A percentile compares a stretch with the other conserved stretches of the same genome.
Evolutionary conservation across 495 filamentous ascomycete genomes (phyloP).

Genomic region (Aspergillus indologenus): DNA sequence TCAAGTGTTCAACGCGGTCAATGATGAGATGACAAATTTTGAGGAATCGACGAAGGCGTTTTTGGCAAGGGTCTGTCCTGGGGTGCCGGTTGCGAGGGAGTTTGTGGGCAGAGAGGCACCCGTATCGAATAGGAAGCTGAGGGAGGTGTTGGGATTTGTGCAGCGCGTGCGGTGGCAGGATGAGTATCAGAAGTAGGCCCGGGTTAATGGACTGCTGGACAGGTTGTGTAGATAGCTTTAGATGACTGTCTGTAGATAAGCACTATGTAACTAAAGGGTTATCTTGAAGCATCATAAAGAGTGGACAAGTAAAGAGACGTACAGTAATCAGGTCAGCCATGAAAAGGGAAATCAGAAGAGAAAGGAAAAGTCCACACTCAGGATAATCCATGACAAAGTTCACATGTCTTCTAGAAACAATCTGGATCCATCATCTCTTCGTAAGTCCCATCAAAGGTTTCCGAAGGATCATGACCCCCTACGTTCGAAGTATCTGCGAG

Average conservation of each 20-base stretch:
- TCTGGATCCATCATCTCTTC: too few relatives aligned
- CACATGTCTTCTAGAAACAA: too few relatives aligned
- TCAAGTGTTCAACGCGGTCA: conserved; percentile 19
- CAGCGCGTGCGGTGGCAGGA: conserved; percentile 42
- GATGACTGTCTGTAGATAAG: background rate
- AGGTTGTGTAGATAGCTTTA: background rate
- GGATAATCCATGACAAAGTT: too few relatives aligned
- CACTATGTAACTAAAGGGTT: background rate
- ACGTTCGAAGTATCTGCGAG: background rate
- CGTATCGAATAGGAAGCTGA: conserved; percentile 56
- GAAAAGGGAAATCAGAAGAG: too few relatives aligned
- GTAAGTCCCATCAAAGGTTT: too few relatives aligned
- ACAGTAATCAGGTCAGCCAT: too few relatives aligned
- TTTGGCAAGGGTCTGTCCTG: conserved; percentile 44
- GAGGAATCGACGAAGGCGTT: conserved; percentile 44
- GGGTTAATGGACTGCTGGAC: background rate
- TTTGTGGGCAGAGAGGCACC: conserved; percentile 56
- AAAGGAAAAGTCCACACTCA: too few relatives aligned
- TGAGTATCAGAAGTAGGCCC: background rate
- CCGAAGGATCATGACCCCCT: background rate
- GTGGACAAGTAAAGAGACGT: too few relatives aligned
- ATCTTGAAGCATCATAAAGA: too few relatives aligned
- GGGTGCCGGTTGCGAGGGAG: conserved; percentile 46
- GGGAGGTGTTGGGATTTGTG: conserved; percentile 54
- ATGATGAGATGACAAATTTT: conserved; percentile 52